Evolutionary conservation across 179 eudicot species (phyloP), one percentile per base, ranked within the genome.

Genomic region (Corrigiola litoralis): DNA sequence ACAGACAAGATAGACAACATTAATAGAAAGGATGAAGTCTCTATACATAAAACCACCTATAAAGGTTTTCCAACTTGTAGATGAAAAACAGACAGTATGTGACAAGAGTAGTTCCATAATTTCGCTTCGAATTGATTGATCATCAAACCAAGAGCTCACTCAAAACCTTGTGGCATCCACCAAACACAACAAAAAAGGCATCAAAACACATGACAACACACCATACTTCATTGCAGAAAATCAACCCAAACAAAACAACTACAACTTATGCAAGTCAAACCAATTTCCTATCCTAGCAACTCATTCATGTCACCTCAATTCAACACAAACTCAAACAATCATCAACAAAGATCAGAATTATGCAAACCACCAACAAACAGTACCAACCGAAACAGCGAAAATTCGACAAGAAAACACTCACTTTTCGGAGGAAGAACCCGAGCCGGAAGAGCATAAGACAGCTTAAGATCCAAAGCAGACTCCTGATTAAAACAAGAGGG

Each of bases 341-440:
- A 55, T 49, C 50, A 47, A 64, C n/a, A n/a, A n/a, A n/a, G n/a
- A n/a, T 34, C 12, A 68, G 9, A 63, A 68, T 21, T 40, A 23
- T 0, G 52, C 29, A 4, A 52, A 66, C 59, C 53, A 50, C 61
- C 71, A 66, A 25, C 25, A 45, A 58, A 74, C 54, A 66, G 13
- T 21, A 49, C 28, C 24, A 58, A 65, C 38, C 63, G 57, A 41
- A 18, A 38, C 4, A 37, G 32, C 44, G 23, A 34, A 49, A 18
- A 40, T 34, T 49, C 36, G 17, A 29, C 33, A 17, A 54, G 17
- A 18, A 18, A 58, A 21, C 18, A 74, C 97, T 87, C 75, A 90
- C 97, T 84, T 69, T 90, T 90, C 5, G 89, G 92, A 1, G 95
- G 97, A 61, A 85, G 84, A 58, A 84, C 77, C 36, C 81, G 74